Evolutionary conservation across 805 yeast genomes (phyloP).

Genomic region (Lachancea meyersii): DNA sequence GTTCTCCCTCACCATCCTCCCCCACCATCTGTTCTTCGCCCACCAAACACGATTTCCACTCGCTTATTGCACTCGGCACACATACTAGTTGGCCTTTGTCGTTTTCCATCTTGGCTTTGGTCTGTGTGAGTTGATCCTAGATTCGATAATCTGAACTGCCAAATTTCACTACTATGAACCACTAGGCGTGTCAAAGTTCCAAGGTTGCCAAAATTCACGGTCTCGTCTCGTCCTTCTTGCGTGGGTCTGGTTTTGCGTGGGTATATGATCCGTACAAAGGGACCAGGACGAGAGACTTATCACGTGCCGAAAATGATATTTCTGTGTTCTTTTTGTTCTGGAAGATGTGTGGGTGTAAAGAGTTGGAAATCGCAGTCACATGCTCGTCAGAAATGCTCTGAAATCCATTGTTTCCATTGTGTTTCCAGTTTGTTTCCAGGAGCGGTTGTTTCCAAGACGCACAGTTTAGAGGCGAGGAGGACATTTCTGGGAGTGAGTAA

Average conservation of each 20-base stretch:
- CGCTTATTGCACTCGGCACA: too few species aligned
- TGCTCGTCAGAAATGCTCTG: neutral
- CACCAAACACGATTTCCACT: too few species aligned
- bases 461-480: neutral
- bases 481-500: too few species aligned
- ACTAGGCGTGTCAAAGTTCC: neutral
- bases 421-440: conserved; percentile 2
- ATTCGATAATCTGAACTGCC: neutral
- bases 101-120: conserved; percentile 86
- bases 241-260: neutral
- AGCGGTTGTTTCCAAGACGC: neutral
- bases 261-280: neutral
- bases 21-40: too few species aligned
- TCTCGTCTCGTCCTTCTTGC: neutral
- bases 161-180: neutral
- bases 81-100: conserved; percentile 99
- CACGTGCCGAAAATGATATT: too few species aligned
- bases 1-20: too few species aligned
- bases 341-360: neutral
- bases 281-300: too few species aligned
- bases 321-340: too few species aligned
- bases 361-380: neutral
- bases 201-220: neutral
- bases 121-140: conserved; percentile 12
- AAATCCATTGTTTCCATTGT: neutral